Conservation (phyloP, 2,329 filamentous ascomycete species). For the Remersonia thermophila region DNA sequence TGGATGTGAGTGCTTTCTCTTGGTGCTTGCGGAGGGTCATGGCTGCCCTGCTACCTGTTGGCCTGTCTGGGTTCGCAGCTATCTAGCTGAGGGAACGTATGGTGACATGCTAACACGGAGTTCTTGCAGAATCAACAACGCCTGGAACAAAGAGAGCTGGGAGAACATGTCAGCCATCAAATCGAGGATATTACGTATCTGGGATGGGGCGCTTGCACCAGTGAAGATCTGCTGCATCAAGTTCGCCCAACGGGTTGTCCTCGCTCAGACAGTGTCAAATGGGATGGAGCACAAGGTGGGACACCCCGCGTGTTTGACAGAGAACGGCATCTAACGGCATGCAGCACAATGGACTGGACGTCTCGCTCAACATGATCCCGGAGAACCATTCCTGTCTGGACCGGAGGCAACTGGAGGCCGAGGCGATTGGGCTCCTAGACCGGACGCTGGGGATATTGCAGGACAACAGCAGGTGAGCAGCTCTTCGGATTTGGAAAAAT, state of each 20-base stretch:
- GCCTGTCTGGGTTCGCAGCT: no score
- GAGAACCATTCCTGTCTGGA: conserved; percentile 71
- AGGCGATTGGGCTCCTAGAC: conserved; percentile 82
- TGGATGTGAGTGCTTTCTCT: conserved; percentile 65
- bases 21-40: no score
- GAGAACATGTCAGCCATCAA: conserved; percentile 83
- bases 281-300: conserved; percentile 68
- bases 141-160: conserved; percentile 72
- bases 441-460: conserved; percentile 75
- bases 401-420: conserved; percentile 73
- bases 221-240: conserved; percentile 93
- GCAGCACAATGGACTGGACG: conserved; percentile 63
- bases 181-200: conserved; percentile 72
- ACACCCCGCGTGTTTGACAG: no score
- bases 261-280: conserved; percentile 78
- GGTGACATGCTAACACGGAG: no score
- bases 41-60: no score
- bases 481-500: no score
- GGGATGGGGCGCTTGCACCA: conserved; percentile 66
- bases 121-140: conserved; percentile 63
- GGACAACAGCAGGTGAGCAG: conserved; percentile 64
- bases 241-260: conserved; percentile 84
- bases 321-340: no score
- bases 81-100: no score
- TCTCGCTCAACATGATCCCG: conserved; percentile 77